Percentiles rank a stretch among this genome's conserved stretches.
Evolutionary conservation across 441 rosid genomes (phyloP).

Genomic region (Mallotus japonicus): DNA sequence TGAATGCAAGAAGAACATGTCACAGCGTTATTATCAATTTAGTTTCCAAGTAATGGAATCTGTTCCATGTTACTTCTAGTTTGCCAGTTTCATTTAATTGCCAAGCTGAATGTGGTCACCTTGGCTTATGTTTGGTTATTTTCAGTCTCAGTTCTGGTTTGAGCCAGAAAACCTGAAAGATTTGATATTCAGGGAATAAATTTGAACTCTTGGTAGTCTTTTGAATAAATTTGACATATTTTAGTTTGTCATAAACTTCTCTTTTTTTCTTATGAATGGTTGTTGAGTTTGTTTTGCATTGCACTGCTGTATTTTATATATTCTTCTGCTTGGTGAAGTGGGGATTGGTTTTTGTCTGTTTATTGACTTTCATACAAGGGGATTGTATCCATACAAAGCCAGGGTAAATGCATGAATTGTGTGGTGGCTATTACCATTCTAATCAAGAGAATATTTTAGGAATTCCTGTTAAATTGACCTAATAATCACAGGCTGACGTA

Average conservation of each 20-base stretch:
- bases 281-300: neutral
- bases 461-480: too few species aligned
- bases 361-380: too few species aligned
- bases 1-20: conserved; percentile 17
- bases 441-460: too few species aligned
- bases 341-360: too few species aligned
- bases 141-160: neutral
- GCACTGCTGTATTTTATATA: neutral
- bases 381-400: too few species aligned
- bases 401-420: too few species aligned
- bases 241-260: too few species aligned
- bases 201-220: neutral
- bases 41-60: conserved; percentile 7
- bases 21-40: neutral
- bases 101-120: neutral
- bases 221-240: conserved; percentile 8
- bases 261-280: too few species aligned
- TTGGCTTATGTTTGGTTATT: neutral
- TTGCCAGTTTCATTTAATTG: neutral
- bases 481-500: too few species aligned
- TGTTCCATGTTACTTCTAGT: neutral
- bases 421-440: too few species aligned
- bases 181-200: conserved; percentile 2
- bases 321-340: neutral
- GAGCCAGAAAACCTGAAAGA: neutral